Evolutionary conservation across 148 eudicot species (phyloP).

Genomic region (Silene conica): DNA sequence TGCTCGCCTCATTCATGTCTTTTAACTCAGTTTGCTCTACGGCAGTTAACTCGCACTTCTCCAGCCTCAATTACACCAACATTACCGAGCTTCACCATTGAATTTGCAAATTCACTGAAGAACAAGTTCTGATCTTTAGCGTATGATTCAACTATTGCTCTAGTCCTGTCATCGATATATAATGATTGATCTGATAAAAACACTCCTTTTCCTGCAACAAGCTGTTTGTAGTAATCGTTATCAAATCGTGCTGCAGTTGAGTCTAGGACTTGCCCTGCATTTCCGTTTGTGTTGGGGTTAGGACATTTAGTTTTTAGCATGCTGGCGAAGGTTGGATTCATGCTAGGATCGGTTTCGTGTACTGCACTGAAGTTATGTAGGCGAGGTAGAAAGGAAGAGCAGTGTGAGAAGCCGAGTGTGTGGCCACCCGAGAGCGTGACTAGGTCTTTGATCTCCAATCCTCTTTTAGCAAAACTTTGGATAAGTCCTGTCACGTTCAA

Average conservation of each 20-base stretch:
- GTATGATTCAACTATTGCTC: conserved; percentile 43
- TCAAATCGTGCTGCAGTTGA: conserved; percentile 50
- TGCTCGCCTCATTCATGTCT: neutral
- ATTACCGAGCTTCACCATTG: conserved; percentile 56
- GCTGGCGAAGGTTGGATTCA: conserved; percentile 35
- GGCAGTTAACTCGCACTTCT: conserved; percentile 47
- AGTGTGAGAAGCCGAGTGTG: conserved; percentile 63
- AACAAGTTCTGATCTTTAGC: conserved; percentile 49
- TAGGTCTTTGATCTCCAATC: conserved; percentile 41
- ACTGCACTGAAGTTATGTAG: conserved; percentile 42
- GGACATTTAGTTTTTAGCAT: conserved; percentile 46
- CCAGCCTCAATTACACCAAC: conserved; percentile 43
- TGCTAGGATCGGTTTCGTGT: conserved; percentile 46
- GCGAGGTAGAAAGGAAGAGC: conserved; percentile 52
- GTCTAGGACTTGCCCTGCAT: conserved; percentile 57
- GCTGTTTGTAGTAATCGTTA: conserved; percentile 42
- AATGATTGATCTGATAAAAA: conserved; percentile 50
- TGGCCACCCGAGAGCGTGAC: conserved; percentile 67
- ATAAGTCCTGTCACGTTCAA: conserved; percentile 40
- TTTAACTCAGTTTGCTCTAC: conserved; percentile 34
- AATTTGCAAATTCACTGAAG: conserved; percentile 51
- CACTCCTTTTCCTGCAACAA: conserved; percentile 44
- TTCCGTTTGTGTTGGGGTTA: conserved; percentile 30
- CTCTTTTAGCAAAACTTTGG: conserved; percentile 40
- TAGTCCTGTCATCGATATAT: conserved; percentile 42